A percentile compares a stretch with the other conserved stretches of the same genome.
Conservation (phyloP, 2,329 filamentous ascomycete species). For the Diplocarpon mali region DNA sequence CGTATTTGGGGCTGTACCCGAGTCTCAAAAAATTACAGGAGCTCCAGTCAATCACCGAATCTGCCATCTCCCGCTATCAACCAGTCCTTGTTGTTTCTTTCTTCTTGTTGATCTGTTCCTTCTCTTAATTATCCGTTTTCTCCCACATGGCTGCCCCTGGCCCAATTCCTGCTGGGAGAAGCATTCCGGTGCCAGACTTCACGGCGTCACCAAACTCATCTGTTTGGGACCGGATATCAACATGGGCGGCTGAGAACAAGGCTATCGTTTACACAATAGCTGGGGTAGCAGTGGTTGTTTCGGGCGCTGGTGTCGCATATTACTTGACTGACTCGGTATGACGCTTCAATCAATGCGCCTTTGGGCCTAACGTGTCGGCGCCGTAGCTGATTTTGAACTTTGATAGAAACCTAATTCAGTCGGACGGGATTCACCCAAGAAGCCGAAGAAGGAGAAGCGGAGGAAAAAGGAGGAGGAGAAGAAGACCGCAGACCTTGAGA, state of each 20-base stretch:
- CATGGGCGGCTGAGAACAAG: conserved; percentile 93
- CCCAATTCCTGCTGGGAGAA: conserved; percentile 20
- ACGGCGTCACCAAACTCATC: conserved; percentile 26
- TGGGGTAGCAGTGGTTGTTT: conserved; percentile 84
- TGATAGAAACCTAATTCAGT: conserved; percentile 19
- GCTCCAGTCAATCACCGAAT: background rate
- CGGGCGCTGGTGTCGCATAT: conserved; percentile 85
- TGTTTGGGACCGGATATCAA: conserved; percentile 74
- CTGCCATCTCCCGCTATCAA: conserved; percentile 10
- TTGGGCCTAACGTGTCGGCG: conserved; percentile 5
- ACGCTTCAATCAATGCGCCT: conserved; percentile 9
- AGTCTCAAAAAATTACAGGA: background rate
- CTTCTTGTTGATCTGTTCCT: conserved; percentile 15
- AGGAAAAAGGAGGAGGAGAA: conserved; percentile 73
- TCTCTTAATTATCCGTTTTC: conserved; percentile 17
- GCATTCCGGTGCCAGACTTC: conserved; percentile 24
- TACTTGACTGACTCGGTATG: conserved; percentile 60
- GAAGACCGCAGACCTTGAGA: conserved; percentile 61
- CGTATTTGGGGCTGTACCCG: background rate
- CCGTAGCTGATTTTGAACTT: conserved; percentile 11
- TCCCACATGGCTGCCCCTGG: conserved; percentile 23
- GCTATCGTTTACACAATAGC: conserved; percentile 92
- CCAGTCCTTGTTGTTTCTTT: conserved; percentile 10
- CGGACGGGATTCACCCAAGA: conserved; percentile 42
- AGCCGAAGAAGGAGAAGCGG: conserved; percentile 80